phyloP scores from a whole-genome alignment of 805 yeast species.

The Grigorovia humatica region DNA sequence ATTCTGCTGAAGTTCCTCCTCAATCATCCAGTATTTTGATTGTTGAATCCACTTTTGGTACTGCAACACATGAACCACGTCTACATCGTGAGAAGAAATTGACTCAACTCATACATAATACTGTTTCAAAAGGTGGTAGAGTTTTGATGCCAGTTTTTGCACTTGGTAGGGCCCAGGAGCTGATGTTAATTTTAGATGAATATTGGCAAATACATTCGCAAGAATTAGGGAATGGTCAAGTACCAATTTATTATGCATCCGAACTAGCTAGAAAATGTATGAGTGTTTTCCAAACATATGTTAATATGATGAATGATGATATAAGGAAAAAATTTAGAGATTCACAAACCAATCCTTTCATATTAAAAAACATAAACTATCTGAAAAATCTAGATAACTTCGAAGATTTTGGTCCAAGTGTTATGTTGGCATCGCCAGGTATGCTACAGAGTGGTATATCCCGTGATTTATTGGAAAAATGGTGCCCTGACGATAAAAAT shows the following conservation, averaged over 20 bases:
- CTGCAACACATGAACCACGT: constrained; percentile 92
- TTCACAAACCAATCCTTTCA: constrained; percentile 79
- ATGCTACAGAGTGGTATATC: constrained; percentile 96
- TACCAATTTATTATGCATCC: constrained; percentile 85
- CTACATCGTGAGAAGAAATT: constrained; percentile 73
- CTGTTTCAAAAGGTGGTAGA: constrained; percentile 81
- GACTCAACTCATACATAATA: constrained; percentile 73
- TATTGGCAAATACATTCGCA: constrained; percentile 85
- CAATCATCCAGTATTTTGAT: constrained; percentile 78
- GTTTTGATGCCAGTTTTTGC: constrained; percentile 92
- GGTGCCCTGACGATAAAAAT: constrained; percentile 96
- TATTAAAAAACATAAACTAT: constrained; percentile 74
- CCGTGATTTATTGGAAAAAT: constrained; percentile 78
- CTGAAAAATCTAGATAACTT: constrained; percentile 71
- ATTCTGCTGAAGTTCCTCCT: constrained; percentile 90
- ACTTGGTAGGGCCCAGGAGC: constrained; percentile 92
- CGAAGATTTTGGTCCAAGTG: constrained; percentile 92
- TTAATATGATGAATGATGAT: constrained; percentile 93
- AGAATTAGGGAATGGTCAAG: constrained; percentile 46
- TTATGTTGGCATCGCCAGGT: constrained; percentile 94
- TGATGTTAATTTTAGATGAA: constrained; percentile 81
- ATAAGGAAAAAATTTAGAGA: constrained; percentile 68
- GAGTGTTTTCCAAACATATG: constrained; percentile 94
- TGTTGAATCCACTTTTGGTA: constrained; percentile 94
- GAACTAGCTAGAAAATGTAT: constrained; percentile 89